Conservation (phyloP, 1,284 basidiomycete genomes). For the Sporisorium reilianum region DNA sequence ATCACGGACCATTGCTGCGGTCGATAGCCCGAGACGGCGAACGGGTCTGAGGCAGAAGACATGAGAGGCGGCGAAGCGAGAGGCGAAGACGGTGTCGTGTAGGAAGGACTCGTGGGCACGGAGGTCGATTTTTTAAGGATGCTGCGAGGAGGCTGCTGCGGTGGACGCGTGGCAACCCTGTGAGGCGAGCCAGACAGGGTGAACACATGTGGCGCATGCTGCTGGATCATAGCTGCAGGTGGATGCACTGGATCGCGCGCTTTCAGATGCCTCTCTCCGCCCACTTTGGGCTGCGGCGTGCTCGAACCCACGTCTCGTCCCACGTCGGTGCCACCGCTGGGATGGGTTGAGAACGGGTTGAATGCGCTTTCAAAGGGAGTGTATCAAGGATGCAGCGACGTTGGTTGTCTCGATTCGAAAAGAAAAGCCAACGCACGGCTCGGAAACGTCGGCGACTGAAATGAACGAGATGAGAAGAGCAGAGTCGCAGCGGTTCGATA, state of each 20-base stretch:
- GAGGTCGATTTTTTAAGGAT: conserved; percentile 32
- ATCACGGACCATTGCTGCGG: conserved; percentile 26
- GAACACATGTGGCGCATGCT: conserved; percentile 19
- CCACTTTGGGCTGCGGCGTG: not conserved
- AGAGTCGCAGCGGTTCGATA: not conserved
- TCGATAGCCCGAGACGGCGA: conserved; percentile 9
- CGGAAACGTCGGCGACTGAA: not conserved
- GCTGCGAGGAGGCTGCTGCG: conserved; percentile 21
- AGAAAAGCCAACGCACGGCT: not conserved
- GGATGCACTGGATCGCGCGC: not conserved
- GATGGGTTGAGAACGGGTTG: not conserved
- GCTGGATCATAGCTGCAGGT: conserved; percentile 20
- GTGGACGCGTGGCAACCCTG: conserved; percentile 1
- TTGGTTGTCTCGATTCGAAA: not conserved
- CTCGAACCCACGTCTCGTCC: not conserved
- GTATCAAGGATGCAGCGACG: not conserved
- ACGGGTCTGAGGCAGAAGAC: conserved; percentile 7
- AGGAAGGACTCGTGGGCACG: conserved; percentile 6
- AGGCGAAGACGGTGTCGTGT: conserved; percentile 5
- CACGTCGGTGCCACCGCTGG: not conserved
- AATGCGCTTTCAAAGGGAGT: not conserved
- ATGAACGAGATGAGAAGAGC: not conserved
- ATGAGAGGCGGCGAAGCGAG: conserved; percentile 13
- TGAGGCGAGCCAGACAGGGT: conserved; percentile 18
- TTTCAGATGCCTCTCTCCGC: not conserved